Evolutionary conservation across 805 yeast genomes (phyloP), one percentile per base, ranked within the genome.

Genomic region (Ogataea philodendri): DNA sequence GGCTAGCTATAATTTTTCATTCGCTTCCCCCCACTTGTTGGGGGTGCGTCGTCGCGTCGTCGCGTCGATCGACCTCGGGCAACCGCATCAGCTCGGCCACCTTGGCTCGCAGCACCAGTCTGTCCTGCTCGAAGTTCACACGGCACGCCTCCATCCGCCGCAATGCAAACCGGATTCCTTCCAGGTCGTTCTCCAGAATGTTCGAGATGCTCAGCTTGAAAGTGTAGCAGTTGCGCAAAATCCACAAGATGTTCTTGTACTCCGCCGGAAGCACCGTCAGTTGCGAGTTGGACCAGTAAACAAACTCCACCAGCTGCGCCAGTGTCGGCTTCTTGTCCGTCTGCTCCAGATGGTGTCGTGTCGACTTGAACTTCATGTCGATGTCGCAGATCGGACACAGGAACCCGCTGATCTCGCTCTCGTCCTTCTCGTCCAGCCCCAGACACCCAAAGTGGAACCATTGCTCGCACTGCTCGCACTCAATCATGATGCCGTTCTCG

Each of bases 391-490:
- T 47, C 1, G 81, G 72, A 58, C 86, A 79, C 9, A 67, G 55
- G 45, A 69, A 79, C 8, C 55, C 57, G 22, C 58, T 64, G 25
- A 61, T 59, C 3, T 45, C 48, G n/a, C 58, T 64, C 22, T 62
- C 48, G 22, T 38, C 44, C 22, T 39, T 39, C 17, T 46, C 51
- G 25, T 43, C 41, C 25, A 65, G 51, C 32, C 69, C 69, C 27
- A 81, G 63, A 56, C 89, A 82, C 10, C 57, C 59, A 29, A 72
- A 69, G 52, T 82, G 89, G 50, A 74, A 82, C 88, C 88, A 81
- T 48, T 81, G 86, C 35, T 70, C 65, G 55, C 90, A 83, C 11
- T 55, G 59, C 44, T 81, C 88, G 59, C 89, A 82, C 40, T 75
- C 82, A 28, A 80, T 74, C 84, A 81, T 81, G 0, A 73, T 69